Base-by-base conservation (phyloP, 108 stramenopile species). In the Epithemia pelagica region DNA sequence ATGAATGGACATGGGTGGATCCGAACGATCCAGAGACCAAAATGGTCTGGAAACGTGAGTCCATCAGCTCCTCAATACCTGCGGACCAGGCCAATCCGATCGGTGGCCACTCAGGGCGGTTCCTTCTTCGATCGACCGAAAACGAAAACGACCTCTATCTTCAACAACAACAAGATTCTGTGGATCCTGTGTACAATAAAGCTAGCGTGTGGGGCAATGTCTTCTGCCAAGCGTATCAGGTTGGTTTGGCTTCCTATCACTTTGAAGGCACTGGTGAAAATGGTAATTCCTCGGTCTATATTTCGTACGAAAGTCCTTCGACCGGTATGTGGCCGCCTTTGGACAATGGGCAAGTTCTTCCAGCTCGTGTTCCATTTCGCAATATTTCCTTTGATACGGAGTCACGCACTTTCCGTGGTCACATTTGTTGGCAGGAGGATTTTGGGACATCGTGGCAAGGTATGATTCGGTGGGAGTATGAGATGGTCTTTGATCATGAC, bases 171-270 rank as follows among this genome's bases (percentile, higher is more conserved):
- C 1, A 1, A 37, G 28, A 21, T 3, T 37, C 15, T 24, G 31
- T 30, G 69, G 19, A 51, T 28, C 79, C 78, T 19, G 28, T 51
- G 0, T 87, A 87, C 72, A 67, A 78, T 37, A n/a, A 54, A 7
- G 62, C 65, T 29, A 56, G 68, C 0, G 29, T 86, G 1, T 90
- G 84, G 84, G 86, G 86, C 2, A 90, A 90, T 62, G 75, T 72
- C 0, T 90, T 87, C 54, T 82, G 82, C 54, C 89, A 90, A 66
- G 82, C 52, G 10, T 67, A 80, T 29, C 76, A 52, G 26, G 81
- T 90, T 28, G 89, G 89, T 22, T 63, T 87, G 18, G 89, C 89
- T 29, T 90, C 86, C 22, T 90, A 90, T 67, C 89, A 90, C 64
- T 90, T 90, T 66, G 68, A 62, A 27, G 20, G 37, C 1, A 23